Evolutionary conservation across 2,329 filamentous ascomycete species (phyloP).

Genomic region (Diaporthe australafricana): DNA sequence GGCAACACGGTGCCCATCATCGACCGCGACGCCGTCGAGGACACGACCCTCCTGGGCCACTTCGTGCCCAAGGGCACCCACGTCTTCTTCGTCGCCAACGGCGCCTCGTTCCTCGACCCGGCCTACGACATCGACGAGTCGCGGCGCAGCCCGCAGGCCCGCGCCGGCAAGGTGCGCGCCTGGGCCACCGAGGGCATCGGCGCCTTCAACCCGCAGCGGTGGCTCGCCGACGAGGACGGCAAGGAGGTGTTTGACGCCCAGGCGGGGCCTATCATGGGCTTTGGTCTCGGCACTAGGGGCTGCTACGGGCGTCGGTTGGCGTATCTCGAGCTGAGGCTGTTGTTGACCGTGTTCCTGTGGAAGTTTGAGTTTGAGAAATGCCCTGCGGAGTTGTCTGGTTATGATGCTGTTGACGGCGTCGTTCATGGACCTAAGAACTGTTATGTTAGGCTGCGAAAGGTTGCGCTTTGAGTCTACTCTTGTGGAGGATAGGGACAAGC

Average conservation of each 20-base stretch:
- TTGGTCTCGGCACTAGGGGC: constrained; percentile 41
- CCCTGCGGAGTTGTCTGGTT: constrained; percentile 36
- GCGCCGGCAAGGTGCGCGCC: constrained; percentile 1
- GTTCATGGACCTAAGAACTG: constrained; percentile 32
- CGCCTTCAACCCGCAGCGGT: constrained; percentile 31
- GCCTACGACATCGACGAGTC: constrained; percentile 23
- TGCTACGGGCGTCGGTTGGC: constrained; percentile 46
- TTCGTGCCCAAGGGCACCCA: constrained; percentile 55
- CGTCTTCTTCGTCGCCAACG: constrained; percentile 55
- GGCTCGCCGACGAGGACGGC: constrained; percentile 24
- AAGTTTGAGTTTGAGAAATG: constrained; percentile 44
- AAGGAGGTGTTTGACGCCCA: constrained; percentile 39
- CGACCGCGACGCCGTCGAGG: constrained; percentile 53
- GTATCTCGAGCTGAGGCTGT: constrained; percentile 45
- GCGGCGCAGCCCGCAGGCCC: constrained; percentile 21
- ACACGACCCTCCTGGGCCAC: constrained; percentile 53
- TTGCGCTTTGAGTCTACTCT: neutral
- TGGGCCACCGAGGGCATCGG: constrained; percentile 24
- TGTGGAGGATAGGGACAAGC: neutral
- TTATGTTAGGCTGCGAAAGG: constrained; percentile 28
- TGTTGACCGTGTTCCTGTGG: constrained; percentile 44
- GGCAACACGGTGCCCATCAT: constrained; percentile 59
- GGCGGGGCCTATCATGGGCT: constrained; percentile 43
- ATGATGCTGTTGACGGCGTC: constrained; percentile 29
- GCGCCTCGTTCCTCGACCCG: constrained; percentile 25